Percentiles rank a stretch among this genome's conserved stretches.
phyloP scores from a whole-genome alignment of 768 basidiomycete species.

The Strobilomyces confusus region DNA sequence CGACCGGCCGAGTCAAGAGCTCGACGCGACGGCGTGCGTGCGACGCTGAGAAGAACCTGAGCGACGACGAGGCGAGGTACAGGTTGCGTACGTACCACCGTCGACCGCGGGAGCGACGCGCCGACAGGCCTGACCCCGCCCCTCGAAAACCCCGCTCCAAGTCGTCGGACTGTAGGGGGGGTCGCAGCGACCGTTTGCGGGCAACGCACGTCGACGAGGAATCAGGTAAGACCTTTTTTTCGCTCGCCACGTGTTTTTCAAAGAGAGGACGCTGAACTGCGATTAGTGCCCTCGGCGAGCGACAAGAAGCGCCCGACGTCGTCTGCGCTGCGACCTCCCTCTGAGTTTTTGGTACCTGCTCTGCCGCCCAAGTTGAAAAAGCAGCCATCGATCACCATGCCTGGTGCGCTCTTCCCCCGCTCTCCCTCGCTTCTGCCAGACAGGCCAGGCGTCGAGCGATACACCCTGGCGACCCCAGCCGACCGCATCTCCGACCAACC shows the following conservation, averaged over 20 bases:
- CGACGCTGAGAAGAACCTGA: constrained; percentile 8
- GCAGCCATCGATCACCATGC: constrained; percentile 60
- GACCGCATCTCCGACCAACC: neutral
- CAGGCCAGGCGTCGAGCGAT: neutral
- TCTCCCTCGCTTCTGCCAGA: constrained; percentile 56
- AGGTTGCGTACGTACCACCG: constrained; percentile 6
- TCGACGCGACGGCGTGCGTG: constrained; percentile 6
- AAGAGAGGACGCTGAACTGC: constrained; percentile 1
- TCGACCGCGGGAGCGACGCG: constrained; percentile 7
- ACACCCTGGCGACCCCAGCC: neutral
- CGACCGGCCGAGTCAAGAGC: constrained; percentile 11
- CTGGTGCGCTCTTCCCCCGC: constrained; percentile 72
- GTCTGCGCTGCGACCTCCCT: constrained; percentile 9
- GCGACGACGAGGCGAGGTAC: constrained; percentile 11
- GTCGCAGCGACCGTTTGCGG: neutral
- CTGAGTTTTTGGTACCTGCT: constrained; percentile 19
- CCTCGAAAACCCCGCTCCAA: constrained; percentile 21
- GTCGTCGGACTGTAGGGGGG: constrained; percentile 13
- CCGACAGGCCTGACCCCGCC: constrained; percentile 1
- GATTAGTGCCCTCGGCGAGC: constrained; percentile 19
- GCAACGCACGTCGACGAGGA: constrained; percentile 5
- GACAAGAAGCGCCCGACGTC: constrained; percentile 22
- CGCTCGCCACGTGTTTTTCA: neutral
- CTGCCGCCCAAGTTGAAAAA: constrained; percentile 31
- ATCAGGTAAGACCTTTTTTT: constrained; percentile 18